Percentiles rank a stretch among this genome's conserved stretches.
Conservation (phyloP, 2,329 filamentous ascomycete genomes). For the Pseudodiploospora longispora region DNA sequence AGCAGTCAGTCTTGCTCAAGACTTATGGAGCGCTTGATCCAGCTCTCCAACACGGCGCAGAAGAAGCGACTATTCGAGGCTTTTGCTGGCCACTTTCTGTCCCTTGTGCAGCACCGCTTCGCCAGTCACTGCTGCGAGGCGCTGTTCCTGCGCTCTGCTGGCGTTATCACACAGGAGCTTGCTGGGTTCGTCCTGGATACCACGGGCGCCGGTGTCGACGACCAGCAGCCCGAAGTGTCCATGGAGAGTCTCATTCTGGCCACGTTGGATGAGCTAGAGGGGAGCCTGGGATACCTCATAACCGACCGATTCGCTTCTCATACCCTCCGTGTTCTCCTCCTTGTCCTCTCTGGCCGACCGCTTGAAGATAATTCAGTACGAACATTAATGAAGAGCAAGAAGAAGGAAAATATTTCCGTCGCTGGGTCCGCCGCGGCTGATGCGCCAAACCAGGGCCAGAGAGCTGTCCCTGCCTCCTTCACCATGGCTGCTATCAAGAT, state of each 20-base stretch:
- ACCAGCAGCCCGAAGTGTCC: conserved; percentile 44
- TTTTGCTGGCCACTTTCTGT: conserved; percentile 79
- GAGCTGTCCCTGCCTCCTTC: conserved; percentile 73
- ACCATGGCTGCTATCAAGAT: conserved; percentile 70
- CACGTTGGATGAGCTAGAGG: conserved; percentile 81
- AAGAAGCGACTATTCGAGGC: conserved; percentile 81
- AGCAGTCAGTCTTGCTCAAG: conserved; percentile 94
- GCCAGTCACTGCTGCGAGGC: conserved; percentile 96
- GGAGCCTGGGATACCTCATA: conserved; percentile 71
- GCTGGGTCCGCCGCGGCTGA: conserved; percentile 43
- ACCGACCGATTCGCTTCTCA: conserved; percentile 89
- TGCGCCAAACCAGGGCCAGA: conserved; percentile 34
- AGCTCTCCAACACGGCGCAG: conserved; percentile 68
- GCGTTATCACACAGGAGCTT: conserved; percentile 68
- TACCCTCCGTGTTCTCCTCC: conserved; percentile 73
- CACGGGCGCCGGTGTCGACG: conserved; percentile 34
- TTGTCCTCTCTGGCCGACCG: conserved; percentile 77
- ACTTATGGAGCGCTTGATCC: conserved; percentile 83
- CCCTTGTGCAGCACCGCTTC: conserved; percentile 89
- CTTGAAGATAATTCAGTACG: conserved; percentile 61
- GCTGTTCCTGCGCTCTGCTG: conserved; percentile 76
- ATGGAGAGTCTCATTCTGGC: conserved; percentile 83
- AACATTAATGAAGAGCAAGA: conserved; percentile 80
- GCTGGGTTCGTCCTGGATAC: conserved; percentile 36
- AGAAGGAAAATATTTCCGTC: conserved; percentile 74